Evolutionary conservation across 768 basidiomycete genomes (phyloP).

Genomic region (Mycena vulgaris): DNA sequence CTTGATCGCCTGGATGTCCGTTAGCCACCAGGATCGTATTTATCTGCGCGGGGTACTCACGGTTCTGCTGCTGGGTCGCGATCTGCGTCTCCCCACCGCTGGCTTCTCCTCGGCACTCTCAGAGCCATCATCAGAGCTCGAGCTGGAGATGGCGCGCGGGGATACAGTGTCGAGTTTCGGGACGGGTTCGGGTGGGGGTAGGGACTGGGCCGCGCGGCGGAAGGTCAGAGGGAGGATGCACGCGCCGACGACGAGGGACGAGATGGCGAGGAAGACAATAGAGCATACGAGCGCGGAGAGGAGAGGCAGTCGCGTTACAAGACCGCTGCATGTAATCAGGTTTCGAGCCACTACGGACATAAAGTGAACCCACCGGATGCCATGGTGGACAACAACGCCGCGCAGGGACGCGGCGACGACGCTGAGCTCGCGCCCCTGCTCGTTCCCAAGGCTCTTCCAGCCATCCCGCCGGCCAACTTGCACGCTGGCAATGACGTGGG

Average conservation of each 20-base stretch:
- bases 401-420: constrained; percentile 73
- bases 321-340: constrained; percentile 62
- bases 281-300: constrained; percentile 65
- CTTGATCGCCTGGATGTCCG: constrained; percentile 46
- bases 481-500: constrained; percentile 70
- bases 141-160: constrained; percentile 23
- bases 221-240: constrained; percentile 68
- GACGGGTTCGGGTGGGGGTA: constrained; percentile 21
- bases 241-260: constrained; percentile 61
- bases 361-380: constrained; percentile 69
- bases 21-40: background rate
- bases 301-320: constrained; percentile 80
- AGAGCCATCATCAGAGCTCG: constrained; percentile 35
- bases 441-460: constrained; percentile 80
- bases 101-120: constrained; percentile 31
- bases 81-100: constrained; percentile 7
- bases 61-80: constrained; percentile 33
- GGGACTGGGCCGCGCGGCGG: constrained; percentile 30
- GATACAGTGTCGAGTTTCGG: constrained; percentile 15
- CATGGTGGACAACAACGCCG: constrained; percentile 76
- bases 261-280: constrained; percentile 62
- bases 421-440: constrained; percentile 81
- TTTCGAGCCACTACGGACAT: background rate
- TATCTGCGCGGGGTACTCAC: constrained; percentile 11
- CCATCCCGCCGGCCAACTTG: constrained; percentile 81